Percentiles rank a stretch among this genome's conserved stretches.
phyloP scores from a whole-genome alignment of 1,284 basidiomycete genomes.

The Volvariella surrecta region DNA sequence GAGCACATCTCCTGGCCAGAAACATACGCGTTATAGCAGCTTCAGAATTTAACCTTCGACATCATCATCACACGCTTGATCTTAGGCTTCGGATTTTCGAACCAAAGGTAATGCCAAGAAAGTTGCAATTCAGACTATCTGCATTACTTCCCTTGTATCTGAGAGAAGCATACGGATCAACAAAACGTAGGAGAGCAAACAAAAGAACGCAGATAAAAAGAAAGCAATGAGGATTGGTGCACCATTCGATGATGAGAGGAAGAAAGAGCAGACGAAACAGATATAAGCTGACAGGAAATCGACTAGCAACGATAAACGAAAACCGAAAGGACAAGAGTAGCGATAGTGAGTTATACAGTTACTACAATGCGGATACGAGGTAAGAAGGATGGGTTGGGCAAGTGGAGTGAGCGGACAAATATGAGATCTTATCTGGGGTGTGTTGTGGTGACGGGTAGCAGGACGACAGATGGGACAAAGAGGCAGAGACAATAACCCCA shows the following conservation, averaged over 20 bases:
- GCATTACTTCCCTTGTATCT: slow-evolving; percentile 2
- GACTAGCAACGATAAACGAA: slow-evolving; percentile 2
- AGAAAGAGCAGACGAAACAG: slow-evolving; percentile 11
- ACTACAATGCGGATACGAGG: slow-evolving; percentile 1
- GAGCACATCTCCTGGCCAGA: no score
- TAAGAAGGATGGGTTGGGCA: slow-evolving; percentile 1
- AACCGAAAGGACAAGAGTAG: not conserved
- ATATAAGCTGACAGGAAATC: slow-evolving; percentile 12
- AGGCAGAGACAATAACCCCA: no score
- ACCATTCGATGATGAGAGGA: slow-evolving; percentile 2
- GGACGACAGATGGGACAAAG: no score
- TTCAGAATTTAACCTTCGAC: no score
- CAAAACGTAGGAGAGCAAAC: slow-evolving; percentile 4
- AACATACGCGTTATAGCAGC: no score
- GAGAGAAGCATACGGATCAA: slow-evolving; percentile 7
- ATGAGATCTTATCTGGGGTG: no score
- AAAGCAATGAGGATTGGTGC: slow-evolving; percentile 4
- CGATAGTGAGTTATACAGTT: not conserved
- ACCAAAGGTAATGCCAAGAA: slow-evolving; percentile 9
- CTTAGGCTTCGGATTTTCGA: no score
- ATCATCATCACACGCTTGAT: no score
- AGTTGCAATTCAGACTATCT: not conserved
- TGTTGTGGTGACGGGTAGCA: no score
- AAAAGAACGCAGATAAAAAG: slow-evolving; percentile 1
- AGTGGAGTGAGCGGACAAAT: slow-evolving; percentile 3